Conservation (phyloP, 129 eudicot genomes). For the Ambrosia artemisiifolia region DNA sequence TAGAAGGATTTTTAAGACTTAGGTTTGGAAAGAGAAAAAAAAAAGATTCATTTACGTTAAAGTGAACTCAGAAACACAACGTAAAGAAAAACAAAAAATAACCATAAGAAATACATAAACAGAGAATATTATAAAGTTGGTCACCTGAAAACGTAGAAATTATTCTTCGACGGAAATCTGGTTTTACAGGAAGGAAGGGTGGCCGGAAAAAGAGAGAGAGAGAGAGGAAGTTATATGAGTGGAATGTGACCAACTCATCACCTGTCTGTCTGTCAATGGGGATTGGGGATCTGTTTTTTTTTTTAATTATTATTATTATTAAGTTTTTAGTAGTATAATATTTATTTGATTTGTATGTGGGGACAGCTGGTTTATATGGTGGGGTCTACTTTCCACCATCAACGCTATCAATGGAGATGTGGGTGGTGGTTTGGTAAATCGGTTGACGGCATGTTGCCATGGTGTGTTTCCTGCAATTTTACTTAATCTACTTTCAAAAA, state of each 20-base stretch:
- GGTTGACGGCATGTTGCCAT: neutral
- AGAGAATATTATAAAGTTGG: slow-evolving; percentile 7
- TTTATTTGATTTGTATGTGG: neutral
- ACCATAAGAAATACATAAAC: too few species aligned
- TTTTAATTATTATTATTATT: neutral
- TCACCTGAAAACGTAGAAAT: slow-evolving; percentile 24
- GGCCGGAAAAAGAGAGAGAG: slow-evolving; percentile 10
- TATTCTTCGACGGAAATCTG: slow-evolving; percentile 8
- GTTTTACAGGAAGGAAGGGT: neutral
- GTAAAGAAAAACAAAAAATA: too few species aligned
- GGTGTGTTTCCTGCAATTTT: too few species aligned
- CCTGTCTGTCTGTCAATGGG: slow-evolving; percentile 30
- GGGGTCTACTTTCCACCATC: neutral
- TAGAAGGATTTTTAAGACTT: too few species aligned
- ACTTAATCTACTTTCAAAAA: too few species aligned
- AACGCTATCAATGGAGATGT: neutral
- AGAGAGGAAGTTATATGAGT: slow-evolving; percentile 25
- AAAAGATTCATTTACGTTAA: too few species aligned
- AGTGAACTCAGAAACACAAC: too few species aligned
- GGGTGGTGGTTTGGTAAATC: slow-evolving; percentile 3
- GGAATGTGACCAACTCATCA: slow-evolving; percentile 40
- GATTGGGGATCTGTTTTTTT: slow-evolving; percentile 26
- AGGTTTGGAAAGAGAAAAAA: too few species aligned
- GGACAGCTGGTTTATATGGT: neutral
- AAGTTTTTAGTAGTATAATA: neutral